phyloP scores from a whole-genome alignment of 495 filamentous ascomycete species.

The Penicillium samsonianum region DNA sequence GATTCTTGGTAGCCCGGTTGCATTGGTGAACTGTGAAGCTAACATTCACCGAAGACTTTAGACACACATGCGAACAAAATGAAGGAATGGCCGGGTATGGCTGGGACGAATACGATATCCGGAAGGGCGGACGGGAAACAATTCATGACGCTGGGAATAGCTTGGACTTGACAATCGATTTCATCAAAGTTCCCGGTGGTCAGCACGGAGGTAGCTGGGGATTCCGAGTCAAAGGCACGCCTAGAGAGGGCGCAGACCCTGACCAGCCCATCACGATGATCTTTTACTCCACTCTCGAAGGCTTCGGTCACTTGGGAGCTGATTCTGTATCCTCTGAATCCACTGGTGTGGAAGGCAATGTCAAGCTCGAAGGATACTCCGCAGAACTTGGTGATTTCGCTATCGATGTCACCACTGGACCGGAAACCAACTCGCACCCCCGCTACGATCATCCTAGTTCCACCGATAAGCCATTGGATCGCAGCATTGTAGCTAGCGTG shows the following conservation, averaged over 20 bases:
- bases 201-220: conserved; percentile 90
- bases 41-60: conserved; percentile 61
- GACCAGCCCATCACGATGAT: conserved; percentile 74
- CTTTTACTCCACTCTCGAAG: conserved; percentile 81
- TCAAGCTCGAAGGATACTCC: conserved; percentile 74
- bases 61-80: conserved; percentile 94
- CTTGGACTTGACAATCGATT: conserved; percentile 87
- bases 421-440: conserved; percentile 62
- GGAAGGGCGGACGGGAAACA: conserved; percentile 81
- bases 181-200: conserved; percentile 90
- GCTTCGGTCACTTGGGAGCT: conserved; percentile 65
- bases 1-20: not conserved
- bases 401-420: conserved; percentile 72
- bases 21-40: conserved; percentile 2
- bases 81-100: conserved; percentile 95
- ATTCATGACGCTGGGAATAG: conserved; percentile 86
- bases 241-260: conserved; percentile 63
- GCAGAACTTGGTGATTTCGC: conserved; percentile 80
- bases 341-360: conserved; percentile 67
- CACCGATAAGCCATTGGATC: conserved; percentile 71
- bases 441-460: conserved; percentile 62
- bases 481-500: conserved; percentile 71
- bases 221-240: conserved; percentile 78
- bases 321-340: conserved; percentile 48
- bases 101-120: conserved; percentile 93